A percentile compares a stretch with the other conserved stretches of the same genome.
These are phyloP conservation scores for Tricholoma matsutake DNA, from an alignment of 768 basidiomycete genomes.

Conservation along the genomic window DNA sequence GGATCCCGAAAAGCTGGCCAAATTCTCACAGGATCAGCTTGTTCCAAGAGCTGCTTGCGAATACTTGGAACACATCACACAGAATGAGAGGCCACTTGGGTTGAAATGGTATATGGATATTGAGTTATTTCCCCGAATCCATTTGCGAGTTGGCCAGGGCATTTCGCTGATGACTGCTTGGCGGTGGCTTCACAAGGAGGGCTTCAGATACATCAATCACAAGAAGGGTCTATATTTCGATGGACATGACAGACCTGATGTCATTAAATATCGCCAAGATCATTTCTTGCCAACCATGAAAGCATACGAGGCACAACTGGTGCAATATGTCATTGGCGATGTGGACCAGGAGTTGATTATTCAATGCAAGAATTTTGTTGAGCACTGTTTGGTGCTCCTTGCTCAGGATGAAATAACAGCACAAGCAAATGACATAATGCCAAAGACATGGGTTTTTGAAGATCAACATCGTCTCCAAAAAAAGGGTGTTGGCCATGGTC, in stretches of 20 bases:
- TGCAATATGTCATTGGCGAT: constrained; percentile 13
- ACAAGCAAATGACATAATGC: constrained; percentile 25
- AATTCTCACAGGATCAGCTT: constrained; percentile 17
- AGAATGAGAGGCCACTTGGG: constrained; percentile 23
- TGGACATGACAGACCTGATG: too few species aligned
- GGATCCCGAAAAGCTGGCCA: constrained; percentile 20
- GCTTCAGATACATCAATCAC: constrained; percentile 11
- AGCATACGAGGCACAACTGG: constrained; percentile 7
- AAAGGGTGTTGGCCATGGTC: constrained; percentile 20
- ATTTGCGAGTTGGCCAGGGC: constrained; percentile 15
- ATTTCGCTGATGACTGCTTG: constrained; percentile 23
- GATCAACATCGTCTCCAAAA: constrained; percentile 24
- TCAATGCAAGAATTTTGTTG: constrained; percentile 15
- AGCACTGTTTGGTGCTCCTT: constrained; percentile 21
- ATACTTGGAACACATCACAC: constrained; percentile 16
- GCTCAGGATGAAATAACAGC: constrained; percentile 31
- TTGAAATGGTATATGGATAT: constrained; percentile 23
- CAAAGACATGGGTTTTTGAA: constrained; percentile 6
- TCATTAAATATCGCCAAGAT: too few species aligned
- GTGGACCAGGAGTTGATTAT: constrained; percentile 12
- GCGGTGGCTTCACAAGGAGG: constrained; percentile 13
- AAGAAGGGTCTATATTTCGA: constrained; percentile 22
- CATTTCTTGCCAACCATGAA: constrained; percentile 12
- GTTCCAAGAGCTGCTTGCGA: constrained; percentile 12
- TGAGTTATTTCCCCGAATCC: constrained; percentile 20